Evolutionary conservation across 306 rosid genomes (phyloP).

Genomic region (Malus asiatica): DNA sequence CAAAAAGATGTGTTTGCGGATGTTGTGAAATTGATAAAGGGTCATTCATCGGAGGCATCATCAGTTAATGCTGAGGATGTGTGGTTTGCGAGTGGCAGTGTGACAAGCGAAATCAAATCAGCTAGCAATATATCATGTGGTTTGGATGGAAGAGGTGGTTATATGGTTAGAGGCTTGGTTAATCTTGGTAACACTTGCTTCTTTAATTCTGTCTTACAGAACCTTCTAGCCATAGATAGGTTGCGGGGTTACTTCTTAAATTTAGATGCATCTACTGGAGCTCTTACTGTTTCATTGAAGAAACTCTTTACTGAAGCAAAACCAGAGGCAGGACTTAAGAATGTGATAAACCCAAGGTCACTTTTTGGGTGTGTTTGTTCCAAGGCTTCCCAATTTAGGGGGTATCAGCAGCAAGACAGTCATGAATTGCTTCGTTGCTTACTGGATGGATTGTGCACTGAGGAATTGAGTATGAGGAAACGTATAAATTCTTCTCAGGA

Average conservation of each 20-base stretch:
- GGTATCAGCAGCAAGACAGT: conserved; percentile 93
- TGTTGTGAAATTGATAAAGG: conserved; percentile 58
- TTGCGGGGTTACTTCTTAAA: conserved; percentile 52
- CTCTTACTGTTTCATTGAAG: conserved; percentile 67
- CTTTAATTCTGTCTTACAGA: conserved; percentile 87
- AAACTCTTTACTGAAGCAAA: conserved; percentile 61
- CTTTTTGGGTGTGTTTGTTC: conserved; percentile 71
- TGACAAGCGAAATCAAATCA: conserved; percentile 46
- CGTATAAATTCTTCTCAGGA: conserved; percentile 37
- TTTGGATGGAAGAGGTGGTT: conserved; percentile 45
- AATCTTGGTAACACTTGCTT: conserved; percentile 97
- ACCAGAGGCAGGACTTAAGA: conserved; percentile 51
- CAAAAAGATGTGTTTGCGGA: conserved; percentile 38
- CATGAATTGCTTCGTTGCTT: conserved; percentile 86
- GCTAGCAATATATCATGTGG: conserved; percentile 18
- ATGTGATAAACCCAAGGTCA: conserved; percentile 65
- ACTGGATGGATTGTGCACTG: conserved; percentile 73
- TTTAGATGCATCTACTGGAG: conserved; percentile 52
- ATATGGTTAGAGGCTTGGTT: conserved; percentile 61
- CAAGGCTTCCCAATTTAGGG: conserved; percentile 87
- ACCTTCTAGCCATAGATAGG: conserved; percentile 65
- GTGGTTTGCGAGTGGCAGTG: conserved; percentile 38
- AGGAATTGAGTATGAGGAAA: conserved; percentile 61
- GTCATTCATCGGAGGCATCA: conserved; percentile 29
- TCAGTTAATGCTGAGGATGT: conserved; percentile 37